Percentiles rank a stretch among this genome's conserved stretches.
Conservation (phyloP, 2,329 filamentous ascomycete species). For the Thermomyces lanuginosus region DNA sequence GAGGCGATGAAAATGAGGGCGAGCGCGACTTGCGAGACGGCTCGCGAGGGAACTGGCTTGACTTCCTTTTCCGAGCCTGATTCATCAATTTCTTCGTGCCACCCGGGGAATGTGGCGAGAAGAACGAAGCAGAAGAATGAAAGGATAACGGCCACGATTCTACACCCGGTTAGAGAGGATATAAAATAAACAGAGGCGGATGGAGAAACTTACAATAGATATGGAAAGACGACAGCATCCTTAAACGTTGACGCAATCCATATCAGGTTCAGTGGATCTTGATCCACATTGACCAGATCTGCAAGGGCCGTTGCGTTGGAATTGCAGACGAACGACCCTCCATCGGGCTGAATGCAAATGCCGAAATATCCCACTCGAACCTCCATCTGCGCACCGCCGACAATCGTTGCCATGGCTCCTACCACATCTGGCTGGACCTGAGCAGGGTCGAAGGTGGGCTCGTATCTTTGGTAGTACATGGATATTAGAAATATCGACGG, state of each 20-base stretch:
- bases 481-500: slow-evolving; percentile 94
- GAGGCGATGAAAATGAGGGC: slow-evolving; percentile 69
- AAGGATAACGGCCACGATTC: slow-evolving; percentile 94
- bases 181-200: slow-evolving; percentile 6
- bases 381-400: slow-evolving; percentile 66
- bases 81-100: slow-evolving; percentile 79
- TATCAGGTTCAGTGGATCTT: slow-evolving; percentile 91
- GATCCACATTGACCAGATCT: slow-evolving; percentile 72
- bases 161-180: slow-evolving; percentile 18
- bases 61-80: slow-evolving; percentile 74
- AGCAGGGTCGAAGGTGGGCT: slow-evolving; percentile 62
- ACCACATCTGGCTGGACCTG: slow-evolving; percentile 85
- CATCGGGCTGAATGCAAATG: slow-evolving; percentile 86
- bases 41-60: slow-evolving; percentile 81
- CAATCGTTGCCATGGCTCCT: slow-evolving; percentile 75
- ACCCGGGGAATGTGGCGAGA: slow-evolving; percentile 89
- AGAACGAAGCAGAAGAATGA: slow-evolving; percentile 92
- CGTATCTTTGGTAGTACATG: slow-evolving; percentile 87
- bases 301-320: slow-evolving; percentile 92
- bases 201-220: slow-evolving; percentile 55
- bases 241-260: slow-evolving; percentile 97
- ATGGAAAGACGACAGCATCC: slow-evolving; percentile 95
- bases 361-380: slow-evolving; percentile 95
- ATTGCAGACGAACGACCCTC: slow-evolving; percentile 82
- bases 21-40: slow-evolving; percentile 81